Base-by-base conservation (phyloP, 2,329 filamentous ascomycete genomes). In the Boeremia exigua region DNA sequence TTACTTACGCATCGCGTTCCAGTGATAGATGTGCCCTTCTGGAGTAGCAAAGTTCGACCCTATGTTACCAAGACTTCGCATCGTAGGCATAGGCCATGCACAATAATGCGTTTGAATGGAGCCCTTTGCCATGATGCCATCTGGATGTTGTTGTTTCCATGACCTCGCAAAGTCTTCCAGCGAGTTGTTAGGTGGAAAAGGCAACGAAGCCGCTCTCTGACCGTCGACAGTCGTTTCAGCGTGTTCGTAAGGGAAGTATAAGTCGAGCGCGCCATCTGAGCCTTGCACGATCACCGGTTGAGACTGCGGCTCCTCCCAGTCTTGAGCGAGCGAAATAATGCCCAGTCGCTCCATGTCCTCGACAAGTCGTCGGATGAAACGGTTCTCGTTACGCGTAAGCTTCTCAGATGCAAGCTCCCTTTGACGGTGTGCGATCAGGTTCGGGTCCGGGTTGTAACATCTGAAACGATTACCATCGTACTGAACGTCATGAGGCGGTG, bases 11-110 rank as follows among this genome's bases (percentile, higher is more conserved):
- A 72, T 70, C 0, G 61, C 68, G 10, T 69, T 71, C 68, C 69
- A 72, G 1, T 66, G 63, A 33, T 72, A 72, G 0, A 71, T 38
- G 40, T 71, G 67, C 0, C 69, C 69, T 49, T 72, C 67, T 55
- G 63, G 68, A 0, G 68, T 72, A 0, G 58, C 65, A 33, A 71
- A 72, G 14, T 64, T 70, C 0, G 68, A 44, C 0, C 59, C 63
- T 1, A 12, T 65, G 1, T 61, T 66, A 0, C 68, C 68, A 0
- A 67, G 28, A 10, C 66, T 63, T 39, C 63, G 63, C 34, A 72
- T 62, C 0, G 57, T 47, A 0, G 69, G 69, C 66, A 72, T 72
- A 0, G 69, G 68, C 67, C 68, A 72, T 7, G 68, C 69, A 23
- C 68, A 70, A 40, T 72, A 72, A 25, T 71, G 68, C 0, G 66